phyloP scores from a whole-genome alignment of 371 early-diverging fungal species.

The Mortierella sp. region DNA sequence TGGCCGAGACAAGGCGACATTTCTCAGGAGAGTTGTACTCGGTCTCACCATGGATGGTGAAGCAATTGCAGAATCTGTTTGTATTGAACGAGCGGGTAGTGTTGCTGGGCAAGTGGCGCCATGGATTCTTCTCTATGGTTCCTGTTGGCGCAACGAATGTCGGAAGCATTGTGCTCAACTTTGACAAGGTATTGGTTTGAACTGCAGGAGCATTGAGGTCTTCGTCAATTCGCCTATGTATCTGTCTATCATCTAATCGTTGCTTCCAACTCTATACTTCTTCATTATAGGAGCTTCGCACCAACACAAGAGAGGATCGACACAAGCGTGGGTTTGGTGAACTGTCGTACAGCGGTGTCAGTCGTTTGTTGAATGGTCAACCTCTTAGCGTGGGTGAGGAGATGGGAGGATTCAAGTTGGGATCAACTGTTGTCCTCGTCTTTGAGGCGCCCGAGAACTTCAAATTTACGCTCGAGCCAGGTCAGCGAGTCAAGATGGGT shows the following conservation, averaged over 20 bases:
- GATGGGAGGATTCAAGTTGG: conserved; percentile 94
- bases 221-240: neutral
- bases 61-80: conserved; percentile 86
- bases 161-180: conserved; percentile 92
- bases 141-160: conserved; percentile 99
- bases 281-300: conserved; percentile 69
- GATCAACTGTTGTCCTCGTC: conserved; percentile 95
- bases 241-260: neutral
- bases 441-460: conserved; percentile 94
- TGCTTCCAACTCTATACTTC: neutral
- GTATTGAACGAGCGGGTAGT: conserved; percentile 96
- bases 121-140: conserved; percentile 95
- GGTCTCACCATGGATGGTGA: conserved; percentile 91
- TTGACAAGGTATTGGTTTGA: conserved; percentile 89
- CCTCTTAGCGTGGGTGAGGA: conserved; percentile 84
- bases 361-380: conserved; percentile 72
- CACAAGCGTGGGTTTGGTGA: conserved; percentile 84
- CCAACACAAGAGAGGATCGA: conserved; percentile 72
- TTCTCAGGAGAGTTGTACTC: conserved; percentile 94
- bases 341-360: conserved; percentile 73
- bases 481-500: conserved; percentile 87
- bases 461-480: conserved; percentile 76
- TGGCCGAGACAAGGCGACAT: conserved; percentile 85
- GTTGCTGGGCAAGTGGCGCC: conserved; percentile 89
- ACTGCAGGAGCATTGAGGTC: too few relatives aligned